Conservation (phyloP, 352 stramenopile species). For the Globisporangium mamillatum region DNA sequence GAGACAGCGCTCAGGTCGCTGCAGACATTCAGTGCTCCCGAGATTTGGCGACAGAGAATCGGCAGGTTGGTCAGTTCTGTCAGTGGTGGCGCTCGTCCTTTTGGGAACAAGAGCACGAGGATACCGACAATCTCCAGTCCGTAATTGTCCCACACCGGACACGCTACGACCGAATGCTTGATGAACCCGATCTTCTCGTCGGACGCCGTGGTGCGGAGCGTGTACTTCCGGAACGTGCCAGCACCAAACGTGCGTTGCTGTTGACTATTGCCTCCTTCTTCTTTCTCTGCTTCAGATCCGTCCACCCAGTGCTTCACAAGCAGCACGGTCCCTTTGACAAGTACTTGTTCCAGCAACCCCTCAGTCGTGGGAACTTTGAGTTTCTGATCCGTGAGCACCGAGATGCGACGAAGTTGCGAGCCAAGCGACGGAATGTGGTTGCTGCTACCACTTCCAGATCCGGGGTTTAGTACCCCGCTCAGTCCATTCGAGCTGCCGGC, state of each 20-base stretch:
- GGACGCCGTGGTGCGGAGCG: constrained; percentile 32
- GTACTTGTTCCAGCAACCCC: constrained; percentile 57
- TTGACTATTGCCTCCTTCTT: not conserved
- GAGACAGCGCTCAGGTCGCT: constrained; percentile 47
- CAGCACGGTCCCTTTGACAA: constrained; percentile 40
- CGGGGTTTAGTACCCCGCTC: not conserved
- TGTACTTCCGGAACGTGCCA: constrained; percentile 25
- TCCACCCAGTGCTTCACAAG: constrained; percentile 57
- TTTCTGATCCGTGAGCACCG: constrained; percentile 58
- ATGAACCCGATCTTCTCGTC: constrained; percentile 53
- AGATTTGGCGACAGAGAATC: constrained; percentile 65
- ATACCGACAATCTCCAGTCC: constrained; percentile 64
- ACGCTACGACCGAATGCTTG: constrained; percentile 60
- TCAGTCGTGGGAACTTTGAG: constrained; percentile 47
- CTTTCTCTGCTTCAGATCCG: constrained; percentile 11
- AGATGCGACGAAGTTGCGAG: constrained; percentile 47
- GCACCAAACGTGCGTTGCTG: not conserved
- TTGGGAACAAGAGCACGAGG: constrained; percentile 56
- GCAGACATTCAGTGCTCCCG: constrained; percentile 67
- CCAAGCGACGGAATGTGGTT: constrained; percentile 31
- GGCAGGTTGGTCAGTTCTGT: constrained; percentile 54
- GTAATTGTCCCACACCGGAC: constrained; percentile 65
- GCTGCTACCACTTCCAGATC: constrained; percentile 8
- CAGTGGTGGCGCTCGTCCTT: constrained; percentile 23
- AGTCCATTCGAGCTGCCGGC: constrained; percentile 1